phyloP scores from a whole-genome alignment of 2,329 filamentous ascomycete species.

The Ophiosphaerella herpotricha region DNA sequence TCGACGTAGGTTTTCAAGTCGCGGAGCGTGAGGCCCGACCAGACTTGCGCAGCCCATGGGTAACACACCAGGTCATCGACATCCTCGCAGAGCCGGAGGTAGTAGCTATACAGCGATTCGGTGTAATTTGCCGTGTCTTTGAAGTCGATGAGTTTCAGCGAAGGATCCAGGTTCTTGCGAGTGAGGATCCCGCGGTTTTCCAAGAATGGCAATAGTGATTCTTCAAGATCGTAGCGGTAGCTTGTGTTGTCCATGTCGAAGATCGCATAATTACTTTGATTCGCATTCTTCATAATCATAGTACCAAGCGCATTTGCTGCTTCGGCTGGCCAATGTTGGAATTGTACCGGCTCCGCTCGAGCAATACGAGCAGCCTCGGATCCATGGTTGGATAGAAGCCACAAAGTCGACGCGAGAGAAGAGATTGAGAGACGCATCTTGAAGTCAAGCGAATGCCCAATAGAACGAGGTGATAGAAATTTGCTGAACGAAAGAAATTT shows the following conservation, averaged over 20 bases:
- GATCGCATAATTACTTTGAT: slow-evolving; percentile 38
- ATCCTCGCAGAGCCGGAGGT: slow-evolving; percentile 31
- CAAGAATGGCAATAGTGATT: slow-evolving; percentile 35
- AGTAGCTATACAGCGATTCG: slow-evolving; percentile 38
- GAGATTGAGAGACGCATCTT: slow-evolving; percentile 3
- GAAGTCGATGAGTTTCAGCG: slow-evolving; percentile 37
- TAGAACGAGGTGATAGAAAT: background rate
- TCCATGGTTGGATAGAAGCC: slow-evolving; percentile 24
- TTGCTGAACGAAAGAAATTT: too few relatives aligned
- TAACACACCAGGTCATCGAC: slow-evolving; percentile 38
- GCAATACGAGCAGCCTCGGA: background rate
- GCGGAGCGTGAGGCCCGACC: slow-evolving; percentile 31
- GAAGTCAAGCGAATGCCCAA: background rate
- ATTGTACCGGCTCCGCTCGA: slow-evolving; percentile 15
- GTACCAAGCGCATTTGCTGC: slow-evolving; percentile 30
- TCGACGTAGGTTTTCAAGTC: slow-evolving; percentile 35
- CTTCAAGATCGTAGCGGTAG: slow-evolving; percentile 37
- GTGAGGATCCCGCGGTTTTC: slow-evolving; percentile 39
- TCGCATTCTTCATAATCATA: slow-evolving; percentile 37
- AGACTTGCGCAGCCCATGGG: slow-evolving; percentile 36
- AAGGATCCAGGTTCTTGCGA: slow-evolving; percentile 34
- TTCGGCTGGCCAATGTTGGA: slow-evolving; percentile 32
- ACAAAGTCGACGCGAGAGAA: slow-evolving; percentile 23
- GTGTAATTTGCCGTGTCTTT: slow-evolving; percentile 40
- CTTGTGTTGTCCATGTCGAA: slow-evolving; percentile 42